Conservation (phyloP, 371 early-diverging fungal genomes). For the Mortierella sp. region DNA sequence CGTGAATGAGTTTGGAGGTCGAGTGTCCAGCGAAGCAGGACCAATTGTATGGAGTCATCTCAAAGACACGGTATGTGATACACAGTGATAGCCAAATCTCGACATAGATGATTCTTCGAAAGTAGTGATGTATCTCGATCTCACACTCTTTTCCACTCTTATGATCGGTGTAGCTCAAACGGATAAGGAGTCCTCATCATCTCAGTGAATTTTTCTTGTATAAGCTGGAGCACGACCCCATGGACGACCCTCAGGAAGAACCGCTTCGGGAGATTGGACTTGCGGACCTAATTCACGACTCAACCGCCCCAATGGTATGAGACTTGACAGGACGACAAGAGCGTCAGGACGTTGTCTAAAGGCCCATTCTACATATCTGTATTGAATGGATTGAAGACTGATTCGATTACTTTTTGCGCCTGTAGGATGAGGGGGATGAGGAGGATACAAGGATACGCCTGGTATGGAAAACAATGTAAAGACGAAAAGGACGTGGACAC, state of each 20-base stretch:
- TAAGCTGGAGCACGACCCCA: conserved; percentile 23
- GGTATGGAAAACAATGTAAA: not conserved
- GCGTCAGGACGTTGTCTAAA: not conserved
- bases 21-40: conserved; percentile 13
- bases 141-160: not conserved
- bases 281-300: conserved; percentile 18
- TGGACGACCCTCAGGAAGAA: not conserved
- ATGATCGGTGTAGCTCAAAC: conserved; percentile 22
- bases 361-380: no score
- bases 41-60: conserved; percentile 21
- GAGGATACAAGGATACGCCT: not conserved
- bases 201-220: conserved; percentile 38
- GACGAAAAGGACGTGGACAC: not conserved
- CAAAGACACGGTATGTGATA: conserved; percentile 16
- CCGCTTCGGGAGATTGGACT: conserved; percentile 22
- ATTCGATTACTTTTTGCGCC: no score
- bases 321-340: not conserved
- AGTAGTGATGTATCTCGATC: not conserved
- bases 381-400: no score
- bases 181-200: conserved; percentile 41
- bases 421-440: not conserved
- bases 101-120: no score
- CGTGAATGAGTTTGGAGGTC: conserved; percentile 15
- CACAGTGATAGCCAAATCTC: not conserved
- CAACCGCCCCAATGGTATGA: not conserved